Conservation (phyloP, 2,329 filamentous ascomycete species). For the Verticillium dahliae region DNA sequence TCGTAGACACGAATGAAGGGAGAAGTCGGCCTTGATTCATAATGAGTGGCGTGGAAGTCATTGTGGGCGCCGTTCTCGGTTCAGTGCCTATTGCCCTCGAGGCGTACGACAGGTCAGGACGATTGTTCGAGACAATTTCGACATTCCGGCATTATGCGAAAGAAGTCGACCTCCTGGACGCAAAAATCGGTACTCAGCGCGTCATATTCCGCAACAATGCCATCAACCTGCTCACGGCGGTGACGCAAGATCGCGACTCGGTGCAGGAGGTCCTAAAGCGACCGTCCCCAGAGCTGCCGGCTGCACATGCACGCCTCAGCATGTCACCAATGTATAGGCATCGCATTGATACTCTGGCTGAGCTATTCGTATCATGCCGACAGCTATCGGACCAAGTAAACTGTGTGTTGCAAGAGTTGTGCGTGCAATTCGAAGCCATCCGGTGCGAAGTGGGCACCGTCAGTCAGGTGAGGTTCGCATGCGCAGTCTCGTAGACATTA, state of each 20-base stretch:
- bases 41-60: constrained; percentile 8
- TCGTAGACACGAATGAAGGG: too few relatives aligned
- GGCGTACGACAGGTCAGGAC: constrained; percentile 3
- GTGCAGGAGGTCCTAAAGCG: constrained; percentile 1
- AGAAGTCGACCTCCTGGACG: constrained; percentile 2
- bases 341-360: not conserved
- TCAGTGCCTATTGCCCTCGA: constrained; percentile 4
- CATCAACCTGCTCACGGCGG: constrained; percentile 6
- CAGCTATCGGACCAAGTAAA: not conserved
- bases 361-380: not conserved
- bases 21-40: not conserved
- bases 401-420: not conserved
- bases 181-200: constrained; percentile 3
- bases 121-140: constrained; percentile 1
- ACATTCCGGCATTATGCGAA: constrained; percentile 1
- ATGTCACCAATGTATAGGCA: not conserved
- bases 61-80: constrained; percentile 5
- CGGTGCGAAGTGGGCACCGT: not conserved
- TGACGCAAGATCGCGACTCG: constrained; percentile 3
- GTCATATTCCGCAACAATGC: constrained; percentile 6
- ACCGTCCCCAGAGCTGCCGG: not conserved
- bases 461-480: not conserved
- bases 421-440: not conserved
- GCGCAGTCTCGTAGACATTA: not conserved
- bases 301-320: not conserved